Base-by-base conservation (phyloP, 352 stramenopile genomes). In the Globisporangium splendens region DNA sequence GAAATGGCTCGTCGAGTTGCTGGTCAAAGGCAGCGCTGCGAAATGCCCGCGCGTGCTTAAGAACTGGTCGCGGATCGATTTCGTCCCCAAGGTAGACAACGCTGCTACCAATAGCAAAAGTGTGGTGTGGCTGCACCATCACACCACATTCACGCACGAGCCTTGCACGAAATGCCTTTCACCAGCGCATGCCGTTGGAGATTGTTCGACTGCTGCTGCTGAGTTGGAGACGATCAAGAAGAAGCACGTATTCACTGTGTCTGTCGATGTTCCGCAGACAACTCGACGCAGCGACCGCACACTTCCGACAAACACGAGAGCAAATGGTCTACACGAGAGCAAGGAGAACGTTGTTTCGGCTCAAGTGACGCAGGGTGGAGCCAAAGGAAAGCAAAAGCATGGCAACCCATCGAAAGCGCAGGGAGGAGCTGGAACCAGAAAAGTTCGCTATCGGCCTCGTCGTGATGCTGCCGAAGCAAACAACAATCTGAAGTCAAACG, bases 71-170 rank as follows among this genome's bases (percentile, higher is more conserved):
- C 69, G 71, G 10, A 54, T 83, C n/a, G 63, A 83, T 44, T 83
- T 72, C 61, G 69, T 72, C 38, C 46, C 68, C 4, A 33, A 50
- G 7, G 66, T 73, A 58, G 56, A 68, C 41, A 56, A 53, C 21
- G 28, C 38, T 22, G 64, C 62, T 21, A 43, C 28, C 28, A 35
- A 35, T 10, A 10, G 28, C 50, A 12, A 66, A 50, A 31, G 52
- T 14, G 22, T 49, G 22, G 24, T 83, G 39, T 83, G 74, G 74
- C n/a, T 83, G 60, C 72, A 81, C 66, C 74, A 83, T 43, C 65
- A 77, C 10, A 56, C 65, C 48, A 53, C 75, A 18, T 74, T 61
- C 55, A 14, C 21, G 2, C 20, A 61, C 21, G 55, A 39, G 8
- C 55, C 55, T 15, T 61, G 55, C 46, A 24, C 12, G 24, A 61